Evolutionary conservation across 2,329 filamentous ascomycete genomes (phyloP).

Genomic region (Tolypocladium endophyticum): DNA sequence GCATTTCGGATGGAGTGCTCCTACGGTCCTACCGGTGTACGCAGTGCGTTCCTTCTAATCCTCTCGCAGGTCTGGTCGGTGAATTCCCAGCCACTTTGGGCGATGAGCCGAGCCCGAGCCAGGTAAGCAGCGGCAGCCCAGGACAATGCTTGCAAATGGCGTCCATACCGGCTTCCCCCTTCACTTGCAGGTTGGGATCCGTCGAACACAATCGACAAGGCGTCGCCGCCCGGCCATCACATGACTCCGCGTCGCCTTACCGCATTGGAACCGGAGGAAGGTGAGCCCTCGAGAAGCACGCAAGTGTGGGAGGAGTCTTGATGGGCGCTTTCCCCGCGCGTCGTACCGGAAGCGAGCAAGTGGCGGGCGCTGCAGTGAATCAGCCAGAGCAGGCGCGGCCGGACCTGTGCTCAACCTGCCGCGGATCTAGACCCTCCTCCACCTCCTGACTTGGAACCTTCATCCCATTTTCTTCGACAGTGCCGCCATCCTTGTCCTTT

Average conservation of each 20-base stretch:
- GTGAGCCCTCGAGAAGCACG: not conserved
- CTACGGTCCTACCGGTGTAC: too few species aligned
- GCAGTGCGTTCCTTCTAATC: not conserved
- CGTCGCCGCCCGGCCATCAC: not conserved
- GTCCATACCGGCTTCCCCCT: not conserved
- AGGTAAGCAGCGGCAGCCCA: too few species aligned
- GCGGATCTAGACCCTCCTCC: not conserved
- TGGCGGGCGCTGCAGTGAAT: not conserved
- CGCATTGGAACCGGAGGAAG: not conserved
- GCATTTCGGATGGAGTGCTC: not conserved
- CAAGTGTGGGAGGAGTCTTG: not conserved
- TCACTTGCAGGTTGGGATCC: not conserved
- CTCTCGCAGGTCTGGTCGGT: not conserved
- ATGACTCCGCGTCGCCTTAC: constrained; percentile 1
- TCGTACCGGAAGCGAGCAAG: not conserved
- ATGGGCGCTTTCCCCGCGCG: not conserved
- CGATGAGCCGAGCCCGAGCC: too few species aligned
- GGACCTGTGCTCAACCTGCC: not conserved
- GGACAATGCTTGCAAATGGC: too few species aligned
- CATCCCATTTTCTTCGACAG: not conserved
- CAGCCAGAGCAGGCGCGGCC: not conserved
- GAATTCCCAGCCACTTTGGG: too few species aligned
- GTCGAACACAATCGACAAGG: not conserved
- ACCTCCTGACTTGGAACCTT: not conserved
- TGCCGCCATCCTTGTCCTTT: not conserved